Evolutionary conservation across 2,329 filamentous ascomycete genomes (phyloP), one percentile per base, ranked within the genome.

Genomic region (Colletotrichum godetiae): DNA sequence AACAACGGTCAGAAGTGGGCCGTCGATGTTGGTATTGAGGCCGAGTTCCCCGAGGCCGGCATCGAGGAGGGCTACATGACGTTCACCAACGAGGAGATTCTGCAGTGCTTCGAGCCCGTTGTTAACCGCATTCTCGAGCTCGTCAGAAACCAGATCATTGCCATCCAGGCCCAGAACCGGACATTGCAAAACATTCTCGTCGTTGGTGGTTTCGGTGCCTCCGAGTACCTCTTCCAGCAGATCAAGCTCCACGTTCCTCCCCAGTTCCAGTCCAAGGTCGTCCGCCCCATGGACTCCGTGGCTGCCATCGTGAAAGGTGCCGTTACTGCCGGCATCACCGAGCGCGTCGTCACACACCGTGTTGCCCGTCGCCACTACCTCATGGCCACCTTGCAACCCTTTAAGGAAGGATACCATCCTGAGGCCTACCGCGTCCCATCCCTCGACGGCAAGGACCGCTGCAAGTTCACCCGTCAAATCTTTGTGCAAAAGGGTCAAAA

Each of bases 1-100:
- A 98, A 98, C 87, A 98, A 98, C 83, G 95, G 96, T 62, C 96
- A 98, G 84, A 98, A 98, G 84, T 98, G 97, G 97, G 97, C 97
- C 57, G 95, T 98, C 24, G 97, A 99, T 81, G 97, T 99, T 62
- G 97, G 97, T 80, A 98, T 99, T 79, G 97, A 99, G 87, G 95
- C 96, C 56, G 97, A 98, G 81, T 98, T 97, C 86, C 96, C 96
- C 52, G 97, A 98, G 81, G 97, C 97, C 37, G 95, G 95, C 78
- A 98, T 99, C 78, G 97, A 98, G 85, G 97, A 99, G 84, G 96
- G 97, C 63, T 98, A 98, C 87, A 99, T 99, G 97, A 98, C 96
- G 2, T 99, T 99, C 82, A 98, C 95, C 75, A 98, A 99, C 82
- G 97, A 98, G 85, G 97, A 99, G 84, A 98, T 99, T 79, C 88